phyloP scores from a whole-genome alignment of 257 asterid genomes.

The Salvia rosmarinus region DNA sequence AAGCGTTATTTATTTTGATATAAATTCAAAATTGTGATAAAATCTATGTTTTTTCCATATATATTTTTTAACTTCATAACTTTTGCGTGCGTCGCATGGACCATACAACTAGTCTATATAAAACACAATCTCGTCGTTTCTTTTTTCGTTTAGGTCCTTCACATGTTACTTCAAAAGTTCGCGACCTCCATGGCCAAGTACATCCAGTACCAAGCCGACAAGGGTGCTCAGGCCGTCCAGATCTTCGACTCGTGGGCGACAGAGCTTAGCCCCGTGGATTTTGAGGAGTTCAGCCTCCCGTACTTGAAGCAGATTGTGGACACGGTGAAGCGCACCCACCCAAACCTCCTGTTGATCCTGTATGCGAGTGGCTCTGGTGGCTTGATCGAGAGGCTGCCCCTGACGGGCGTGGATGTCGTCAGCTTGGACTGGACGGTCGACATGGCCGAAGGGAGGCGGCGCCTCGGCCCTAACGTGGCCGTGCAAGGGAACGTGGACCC shows the following conservation, averaged over 20 bases:
- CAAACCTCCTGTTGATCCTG: conserved; percentile 73
- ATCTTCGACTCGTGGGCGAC: conserved; percentile 99
- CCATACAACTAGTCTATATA: background rate
- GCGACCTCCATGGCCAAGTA: conserved; percentile 92
- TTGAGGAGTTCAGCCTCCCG: conserved; percentile 95
- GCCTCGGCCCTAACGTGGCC: conserved; percentile 79
- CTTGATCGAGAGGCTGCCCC: conserved; percentile 89
- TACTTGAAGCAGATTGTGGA: conserved; percentile 81
- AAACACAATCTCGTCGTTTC: background rate
- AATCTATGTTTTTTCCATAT: too few species aligned
- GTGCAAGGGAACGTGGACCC: conserved; percentile 97
- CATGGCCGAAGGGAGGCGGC: conserved; percentile 93
- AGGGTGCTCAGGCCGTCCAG: conserved; percentile 98
- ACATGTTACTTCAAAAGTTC: conserved; percentile 83
- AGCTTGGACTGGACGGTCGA: conserved; percentile 99
- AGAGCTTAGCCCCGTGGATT: conserved; percentile 91
- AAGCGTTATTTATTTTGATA: too few species aligned
- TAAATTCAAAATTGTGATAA: too few species aligned
- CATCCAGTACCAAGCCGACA: conserved; percentile 91
- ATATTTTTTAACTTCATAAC: too few species aligned
- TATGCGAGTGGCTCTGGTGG: conserved; percentile 99
- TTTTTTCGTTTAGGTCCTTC: conserved; percentile 62
- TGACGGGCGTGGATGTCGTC: conserved; percentile 89
- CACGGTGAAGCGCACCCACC: conserved; percentile 78
- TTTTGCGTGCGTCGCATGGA: too few species aligned